Conservation (phyloP, 257 asterid species). For the Cordia subcordata region DNA sequence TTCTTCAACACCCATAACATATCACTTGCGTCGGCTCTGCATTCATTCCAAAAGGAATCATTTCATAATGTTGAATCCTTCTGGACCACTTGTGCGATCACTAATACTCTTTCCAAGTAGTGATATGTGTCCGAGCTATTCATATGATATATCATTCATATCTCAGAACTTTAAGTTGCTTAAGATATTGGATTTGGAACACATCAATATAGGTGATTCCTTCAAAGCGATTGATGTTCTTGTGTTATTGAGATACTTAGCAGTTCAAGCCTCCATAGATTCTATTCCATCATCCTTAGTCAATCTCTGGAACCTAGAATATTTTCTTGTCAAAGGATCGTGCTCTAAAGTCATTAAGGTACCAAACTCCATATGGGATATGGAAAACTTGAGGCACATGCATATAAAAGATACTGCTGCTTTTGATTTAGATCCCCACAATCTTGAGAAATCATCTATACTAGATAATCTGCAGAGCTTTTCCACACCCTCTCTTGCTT, state of each 20-base stretch:
- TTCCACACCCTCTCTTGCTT: background rate
- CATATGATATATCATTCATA: too few relatives aligned
- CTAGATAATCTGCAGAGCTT: background rate
- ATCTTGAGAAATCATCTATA: background rate
- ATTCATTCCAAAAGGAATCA: too few relatives aligned
- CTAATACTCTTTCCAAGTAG: too few relatives aligned
- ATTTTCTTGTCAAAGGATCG: background rate
- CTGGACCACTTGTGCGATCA: too few relatives aligned
- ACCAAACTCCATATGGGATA: background rate
- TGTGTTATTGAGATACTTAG: background rate
- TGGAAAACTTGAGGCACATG: background rate
- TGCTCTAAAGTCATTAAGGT: background rate
- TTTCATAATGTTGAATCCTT: too few relatives aligned
- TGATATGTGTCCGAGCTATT: too few relatives aligned
- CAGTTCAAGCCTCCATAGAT: background rate
- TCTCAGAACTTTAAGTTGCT: too few relatives aligned
- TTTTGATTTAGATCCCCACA: background rate
- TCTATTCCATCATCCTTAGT: background rate
- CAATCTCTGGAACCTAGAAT: slow-evolving; percentile 6
- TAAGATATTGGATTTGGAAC: too few relatives aligned
- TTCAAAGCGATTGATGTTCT: background rate
- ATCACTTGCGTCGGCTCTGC: too few relatives aligned
- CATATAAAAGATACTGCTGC: background rate
- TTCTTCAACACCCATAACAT: too few relatives aligned
- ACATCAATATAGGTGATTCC: background rate